Evolutionary conservation across 177 flowering plant genomes (phyloP).

Genomic region (Vitis hybrid): DNA sequence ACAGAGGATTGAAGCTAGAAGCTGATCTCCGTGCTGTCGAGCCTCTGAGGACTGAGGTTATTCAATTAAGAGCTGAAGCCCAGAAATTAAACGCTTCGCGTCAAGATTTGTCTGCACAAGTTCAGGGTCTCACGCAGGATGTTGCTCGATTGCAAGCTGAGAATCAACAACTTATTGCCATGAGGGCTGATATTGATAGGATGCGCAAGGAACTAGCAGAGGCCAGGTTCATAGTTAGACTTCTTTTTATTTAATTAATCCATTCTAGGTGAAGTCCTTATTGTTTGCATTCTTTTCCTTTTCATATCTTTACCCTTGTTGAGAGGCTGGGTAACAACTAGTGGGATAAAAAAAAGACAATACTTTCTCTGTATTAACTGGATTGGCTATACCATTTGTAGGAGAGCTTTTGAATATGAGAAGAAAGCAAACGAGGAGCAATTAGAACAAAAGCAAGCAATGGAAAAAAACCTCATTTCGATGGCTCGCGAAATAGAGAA

Average conservation of each 20-base stretch:
- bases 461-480: conserved; percentile 65
- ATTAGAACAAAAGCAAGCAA: conserved; percentile 47
- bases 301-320: too few species aligned
- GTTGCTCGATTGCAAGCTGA: conserved; percentile 41
- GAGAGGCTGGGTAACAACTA: too few species aligned
- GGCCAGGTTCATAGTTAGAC: conserved; percentile 44
- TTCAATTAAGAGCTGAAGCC: conserved; percentile 51
- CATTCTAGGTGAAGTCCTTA: too few species aligned
- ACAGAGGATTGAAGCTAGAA: conserved; percentile 61
- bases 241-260: background rate
- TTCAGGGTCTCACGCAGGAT: conserved; percentile 51
- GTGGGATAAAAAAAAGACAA: background rate
- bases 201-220: conserved; percentile 53
- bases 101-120: conserved; percentile 51
- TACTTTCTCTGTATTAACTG: background rate
- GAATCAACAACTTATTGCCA: conserved; percentile 45
- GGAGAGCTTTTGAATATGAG: conserved; percentile 62
- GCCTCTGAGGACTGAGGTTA: conserved; percentile 51
- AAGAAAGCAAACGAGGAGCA: conserved; percentile 63
- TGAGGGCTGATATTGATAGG: conserved; percentile 52
- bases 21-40: conserved; percentile 55
- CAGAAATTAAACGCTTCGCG: conserved; percentile 40
- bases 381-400: conserved; percentile 20
- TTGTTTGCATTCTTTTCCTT: too few species aligned
- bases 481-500: conserved; percentile 73